Base-by-base conservation (phyloP, 441 rosid genomes). In the Adansonia madagascariensis region DNA sequence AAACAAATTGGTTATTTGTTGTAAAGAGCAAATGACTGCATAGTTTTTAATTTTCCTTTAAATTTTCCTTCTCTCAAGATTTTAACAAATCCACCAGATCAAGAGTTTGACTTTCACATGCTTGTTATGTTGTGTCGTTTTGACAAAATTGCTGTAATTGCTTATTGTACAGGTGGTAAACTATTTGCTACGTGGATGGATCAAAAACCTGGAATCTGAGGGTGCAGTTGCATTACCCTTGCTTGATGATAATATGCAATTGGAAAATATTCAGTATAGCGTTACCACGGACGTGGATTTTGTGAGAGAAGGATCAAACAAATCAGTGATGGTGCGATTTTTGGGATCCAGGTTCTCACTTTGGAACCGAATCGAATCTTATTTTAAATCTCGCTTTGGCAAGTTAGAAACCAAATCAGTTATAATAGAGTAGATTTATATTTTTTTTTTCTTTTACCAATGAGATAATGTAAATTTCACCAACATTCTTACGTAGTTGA, bases 141-240 rank as follows among this genome's bases (percentile, higher is more conserved):
- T 15, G 24, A 43, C 49, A 10, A n/a, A 17, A 35, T 73, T 41
- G 44, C 27, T 39, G 31, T 70, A 56, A 22, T 35, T 12, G 9
- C 31, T 20, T 55, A 50, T 27, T 27, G 31, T 77, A 73, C 87
- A 94, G 98, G 98, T 92, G 44, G 94, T 93, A 84, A 92, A 93
- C 85, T 89, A 83, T 84, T 80, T 93, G 70, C 85, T 92, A 35
- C 94, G 93, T 0, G 98, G 99, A 55, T 95, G 97, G 98, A 91
- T 95, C 41, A 84, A 84, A 56, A 91, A 82, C 89, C 75, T 91
- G 46, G 99, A 93, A 69, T 88, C 97, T 17, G 72, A 73, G 61
- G 97, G 96, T 15, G 84, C 85, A 8, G 80, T 84, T 61, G 64
- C 83, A 0, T 85, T 95, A 9, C 96, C 98, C 20, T 82, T 95